Conservation (phyloP, 305 asterid species). For the Andrographis paniculata region DNA sequence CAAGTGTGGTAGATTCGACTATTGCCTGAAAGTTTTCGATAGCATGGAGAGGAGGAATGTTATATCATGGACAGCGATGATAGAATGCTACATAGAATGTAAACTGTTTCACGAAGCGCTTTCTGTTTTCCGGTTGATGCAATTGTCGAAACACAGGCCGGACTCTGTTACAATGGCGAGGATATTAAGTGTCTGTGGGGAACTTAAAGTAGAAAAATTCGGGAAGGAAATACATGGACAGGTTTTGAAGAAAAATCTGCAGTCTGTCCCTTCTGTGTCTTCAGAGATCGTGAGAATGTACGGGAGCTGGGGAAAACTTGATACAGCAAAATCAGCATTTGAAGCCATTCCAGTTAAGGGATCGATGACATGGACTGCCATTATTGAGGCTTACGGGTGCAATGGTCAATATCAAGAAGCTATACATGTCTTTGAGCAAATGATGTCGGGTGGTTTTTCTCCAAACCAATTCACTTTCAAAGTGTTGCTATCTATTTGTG, state of each 20-base stretch:
- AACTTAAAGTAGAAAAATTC: constrained; percentile 34
- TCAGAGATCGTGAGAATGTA: constrained; percentile 71
- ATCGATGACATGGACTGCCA: constrained; percentile 75
- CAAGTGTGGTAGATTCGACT: constrained; percentile 44
- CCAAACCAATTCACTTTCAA: constrained; percentile 68
- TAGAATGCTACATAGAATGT: constrained; percentile 56
- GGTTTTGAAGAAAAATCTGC: constrained; percentile 44
- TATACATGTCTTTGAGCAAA: constrained; percentile 41
- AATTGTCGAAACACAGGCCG: constrained; percentile 66
- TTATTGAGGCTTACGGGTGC: constrained; percentile 60
- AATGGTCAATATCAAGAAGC: constrained; percentile 44
- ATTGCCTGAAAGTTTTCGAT: constrained; percentile 46
- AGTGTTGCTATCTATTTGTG: constrained; percentile 49
- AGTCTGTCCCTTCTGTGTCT: constrained; percentile 53
- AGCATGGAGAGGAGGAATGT: constrained; percentile 61
- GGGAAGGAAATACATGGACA: constrained; percentile 81
- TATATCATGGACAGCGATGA: constrained; percentile 87
- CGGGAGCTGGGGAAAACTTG: constrained; percentile 43
- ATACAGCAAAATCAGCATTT: constrained; percentile 50
- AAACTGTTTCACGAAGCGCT: constrained; percentile 45
- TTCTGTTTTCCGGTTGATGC: constrained; percentile 62
- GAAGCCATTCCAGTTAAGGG: constrained; percentile 53
- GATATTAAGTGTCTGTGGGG: constrained; percentile 43
- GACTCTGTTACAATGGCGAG: constrained; percentile 76
- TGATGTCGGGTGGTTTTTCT: constrained; percentile 55